Percentiles rank a stretch among this genome's conserved stretches.
Conservation (phyloP, 2,329 filamentous ascomycete genomes). For the Calonectria pseudoreteaudii region DNA sequence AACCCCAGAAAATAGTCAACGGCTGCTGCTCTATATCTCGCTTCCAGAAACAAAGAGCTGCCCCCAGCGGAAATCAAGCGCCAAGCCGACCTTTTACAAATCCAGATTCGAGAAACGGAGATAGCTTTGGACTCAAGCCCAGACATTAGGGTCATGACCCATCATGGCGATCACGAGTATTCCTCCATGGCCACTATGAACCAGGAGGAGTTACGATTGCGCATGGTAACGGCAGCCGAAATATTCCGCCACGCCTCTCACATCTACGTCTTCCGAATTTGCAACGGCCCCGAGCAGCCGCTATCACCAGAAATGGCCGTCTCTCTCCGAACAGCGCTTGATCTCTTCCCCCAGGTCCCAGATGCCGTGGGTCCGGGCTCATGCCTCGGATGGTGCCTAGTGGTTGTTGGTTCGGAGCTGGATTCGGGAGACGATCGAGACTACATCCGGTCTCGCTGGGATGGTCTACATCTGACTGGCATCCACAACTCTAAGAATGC, state of each 20-base stretch:
- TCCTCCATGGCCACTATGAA: neutral
- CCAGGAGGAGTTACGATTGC: neutral
- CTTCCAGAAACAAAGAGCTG: neutral
- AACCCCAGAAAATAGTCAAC: neutral
- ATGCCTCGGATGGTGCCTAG: neutral
- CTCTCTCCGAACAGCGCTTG: neutral
- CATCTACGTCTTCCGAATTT: neutral
- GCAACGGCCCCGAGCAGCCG: neutral
- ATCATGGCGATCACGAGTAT: neutral
- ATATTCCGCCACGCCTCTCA: neutral
- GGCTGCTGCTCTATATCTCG: neutral
- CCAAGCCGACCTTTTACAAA: neutral
- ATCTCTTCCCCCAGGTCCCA: neutral
- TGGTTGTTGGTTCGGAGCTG: neutral
- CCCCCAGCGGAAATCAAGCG: neutral
- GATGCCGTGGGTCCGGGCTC: neutral
- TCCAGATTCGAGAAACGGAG: neutral
- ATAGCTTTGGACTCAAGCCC: neutral
- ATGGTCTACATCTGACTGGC: neutral
- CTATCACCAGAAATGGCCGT: neutral
- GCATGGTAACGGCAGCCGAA: neutral
- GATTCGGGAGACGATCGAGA: neutral
- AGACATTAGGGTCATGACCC: neutral
- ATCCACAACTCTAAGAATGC: conserved; percentile 1
- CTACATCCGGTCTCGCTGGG: neutral